phyloP scores from a whole-genome alignment of 208 protist species.

The Herpetomonas samuelpessoai region DNA sequence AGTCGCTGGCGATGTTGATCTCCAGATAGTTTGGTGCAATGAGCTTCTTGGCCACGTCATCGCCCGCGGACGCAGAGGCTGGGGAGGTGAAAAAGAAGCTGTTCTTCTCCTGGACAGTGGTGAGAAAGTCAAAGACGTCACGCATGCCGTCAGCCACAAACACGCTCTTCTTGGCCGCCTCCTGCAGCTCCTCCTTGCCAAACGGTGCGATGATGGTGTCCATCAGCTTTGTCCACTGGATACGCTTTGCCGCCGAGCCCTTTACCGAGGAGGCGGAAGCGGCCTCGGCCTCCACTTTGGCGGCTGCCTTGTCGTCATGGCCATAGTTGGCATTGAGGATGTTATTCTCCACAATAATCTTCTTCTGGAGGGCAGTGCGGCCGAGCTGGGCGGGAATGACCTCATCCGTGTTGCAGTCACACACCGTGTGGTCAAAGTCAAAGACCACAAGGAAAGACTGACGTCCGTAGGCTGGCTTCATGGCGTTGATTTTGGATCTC shows the following conservation, averaged over 20 bases:
- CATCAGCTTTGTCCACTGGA: constrained; percentile 83
- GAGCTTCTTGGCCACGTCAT: constrained; percentile 10
- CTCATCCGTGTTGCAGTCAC: constrained; percentile 85
- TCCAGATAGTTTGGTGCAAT: constrained; percentile 39
- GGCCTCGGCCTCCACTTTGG: neutral
- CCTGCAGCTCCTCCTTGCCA: constrained; percentile 35
- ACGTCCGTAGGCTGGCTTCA: constrained; percentile 26
- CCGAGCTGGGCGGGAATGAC: constrained; percentile 64
- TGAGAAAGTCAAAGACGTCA: constrained; percentile 64
- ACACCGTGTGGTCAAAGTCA: constrained; percentile 89
- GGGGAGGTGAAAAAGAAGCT: neutral
- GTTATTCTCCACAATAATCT: constrained; percentile 22
- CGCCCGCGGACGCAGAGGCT: neutral
- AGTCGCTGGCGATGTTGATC: constrained; percentile 80
- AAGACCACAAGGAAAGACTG: constrained; percentile 90
- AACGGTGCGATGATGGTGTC: constrained; percentile 72
- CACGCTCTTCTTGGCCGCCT: constrained; percentile 50
- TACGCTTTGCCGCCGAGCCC: neutral
- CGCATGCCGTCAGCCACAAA: constrained; percentile 58
- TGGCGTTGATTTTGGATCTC: constrained; percentile 17
- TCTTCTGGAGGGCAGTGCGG: constrained; percentile 25
- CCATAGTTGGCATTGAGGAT: neutral
- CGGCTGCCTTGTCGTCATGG: neutral
- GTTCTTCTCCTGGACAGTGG: constrained; percentile 25
- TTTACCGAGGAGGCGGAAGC: neutral